Percentiles rank a stretch among this genome's conserved stretches.
These are phyloP conservation scores for Exophiala mesophila DNA, from an alignment of 2,329 filamentous ascomycete genomes.

Conservation along the genomic window DNA sequence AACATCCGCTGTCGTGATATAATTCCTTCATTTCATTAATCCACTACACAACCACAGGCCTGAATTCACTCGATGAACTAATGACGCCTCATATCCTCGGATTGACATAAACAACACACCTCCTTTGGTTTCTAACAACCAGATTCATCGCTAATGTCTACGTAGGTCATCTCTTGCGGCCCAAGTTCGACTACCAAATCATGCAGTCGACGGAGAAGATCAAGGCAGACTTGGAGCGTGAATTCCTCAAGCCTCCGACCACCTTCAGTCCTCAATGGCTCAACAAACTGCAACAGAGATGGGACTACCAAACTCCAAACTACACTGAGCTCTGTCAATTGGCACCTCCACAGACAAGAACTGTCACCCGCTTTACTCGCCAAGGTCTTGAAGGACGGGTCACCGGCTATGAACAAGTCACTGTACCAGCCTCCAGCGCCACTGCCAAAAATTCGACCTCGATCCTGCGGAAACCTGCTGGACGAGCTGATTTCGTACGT, in stretches of 20 bases:
- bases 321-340: constrained; percentile 81
- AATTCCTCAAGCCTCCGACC: constrained; percentile 73
- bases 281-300: constrained; percentile 79
- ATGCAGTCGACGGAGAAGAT: constrained; percentile 36
- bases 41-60: too few species aligned
- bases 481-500: constrained; percentile 82
- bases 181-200: too few species aligned
- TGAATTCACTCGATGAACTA: too few species aligned
- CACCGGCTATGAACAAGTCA: constrained; percentile 90
- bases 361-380: constrained; percentile 85
- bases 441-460: constrained; percentile 96
- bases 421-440: constrained; percentile 79
- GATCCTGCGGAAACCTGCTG: constrained; percentile 76
- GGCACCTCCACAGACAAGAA: constrained; percentile 85
- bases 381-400: constrained; percentile 90
- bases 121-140: too few species aligned
- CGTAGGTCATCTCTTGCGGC: not conserved
- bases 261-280: constrained; percentile 82
- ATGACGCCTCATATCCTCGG: too few species aligned
- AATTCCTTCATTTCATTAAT: too few species aligned
- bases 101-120: too few species aligned
- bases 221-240: constrained; percentile 66
- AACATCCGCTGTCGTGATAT: too few species aligned
- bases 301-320: constrained; percentile 70
- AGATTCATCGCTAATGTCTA: too few species aligned